These are phyloP conservation scores for Saposhnikovia divaricata DNA, from an alignment of 129 eudicot species.

Conservation along the genomic window DNA sequence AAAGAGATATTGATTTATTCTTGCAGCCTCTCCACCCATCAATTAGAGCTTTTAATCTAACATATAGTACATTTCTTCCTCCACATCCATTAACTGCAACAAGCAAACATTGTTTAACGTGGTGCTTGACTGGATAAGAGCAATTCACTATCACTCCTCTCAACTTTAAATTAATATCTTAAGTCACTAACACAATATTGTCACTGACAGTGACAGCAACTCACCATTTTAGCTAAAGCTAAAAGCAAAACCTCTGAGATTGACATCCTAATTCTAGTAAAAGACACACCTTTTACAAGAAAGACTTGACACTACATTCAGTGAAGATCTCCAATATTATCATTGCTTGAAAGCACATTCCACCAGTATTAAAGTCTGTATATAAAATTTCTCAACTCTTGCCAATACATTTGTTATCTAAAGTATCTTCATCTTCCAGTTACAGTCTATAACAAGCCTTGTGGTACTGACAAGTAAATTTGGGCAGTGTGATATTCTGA, in stretches of 20 bases:
- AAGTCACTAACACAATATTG: not conserved
- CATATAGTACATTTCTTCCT: not conserved
- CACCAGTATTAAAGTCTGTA: not conserved
- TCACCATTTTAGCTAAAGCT: not conserved
- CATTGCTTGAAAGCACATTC: not conserved
- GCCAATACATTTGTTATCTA: not conserved
- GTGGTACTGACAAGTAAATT: not conserved
- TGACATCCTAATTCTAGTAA: not conserved
- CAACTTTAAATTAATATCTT: not conserved
- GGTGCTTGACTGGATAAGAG: not conserved
- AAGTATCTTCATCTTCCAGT: not conserved
- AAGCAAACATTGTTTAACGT: not conserved
- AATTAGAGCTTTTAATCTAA: not conserved
- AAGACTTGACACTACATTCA: not conserved
- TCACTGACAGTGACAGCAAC: not conserved
- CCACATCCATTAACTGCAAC: not conserved
- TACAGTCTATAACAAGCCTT: not conserved
- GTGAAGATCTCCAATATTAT: not conserved
- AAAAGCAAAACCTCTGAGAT: not conserved
- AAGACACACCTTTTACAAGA: not conserved
- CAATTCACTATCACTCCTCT: not conserved
- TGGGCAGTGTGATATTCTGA: not conserved
- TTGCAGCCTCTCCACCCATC: conserved; percentile 1
- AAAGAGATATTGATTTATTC: not conserved
- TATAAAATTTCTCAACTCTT: not conserved